phyloP scores from a whole-genome alignment of 208 protist genomes.

The Trypanosoma congolense region DNA sequence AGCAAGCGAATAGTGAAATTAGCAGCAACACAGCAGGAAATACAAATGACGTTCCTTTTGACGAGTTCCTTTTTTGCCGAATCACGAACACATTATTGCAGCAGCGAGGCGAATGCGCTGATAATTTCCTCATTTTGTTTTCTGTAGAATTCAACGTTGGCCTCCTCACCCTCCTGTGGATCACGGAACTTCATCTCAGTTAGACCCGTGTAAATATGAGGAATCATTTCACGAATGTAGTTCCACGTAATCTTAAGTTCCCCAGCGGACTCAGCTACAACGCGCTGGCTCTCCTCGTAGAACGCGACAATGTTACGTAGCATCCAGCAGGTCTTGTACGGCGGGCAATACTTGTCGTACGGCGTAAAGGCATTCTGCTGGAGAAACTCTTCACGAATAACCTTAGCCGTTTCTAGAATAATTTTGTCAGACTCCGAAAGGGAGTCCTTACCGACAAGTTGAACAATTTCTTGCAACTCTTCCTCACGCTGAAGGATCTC shows the following conservation, averaged over 20 bases:
- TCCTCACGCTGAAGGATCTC: constrained; percentile 99
- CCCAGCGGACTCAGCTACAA: constrained; percentile 75
- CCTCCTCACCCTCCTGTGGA: constrained; percentile 78
- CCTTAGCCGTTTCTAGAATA: constrained; percentile 98
- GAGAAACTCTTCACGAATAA: constrained; percentile 99
- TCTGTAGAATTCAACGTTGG: constrained; percentile 85
- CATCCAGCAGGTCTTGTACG: constrained; percentile 99
- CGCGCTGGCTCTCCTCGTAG: constrained; percentile 94
- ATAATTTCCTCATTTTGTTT: constrained; percentile 89
- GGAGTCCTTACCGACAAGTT: constrained; percentile 99
- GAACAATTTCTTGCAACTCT: constrained; percentile 99
- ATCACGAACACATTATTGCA: constrained; percentile 41
- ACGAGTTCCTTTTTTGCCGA: not conserved
- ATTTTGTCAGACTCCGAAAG: constrained; percentile 99
- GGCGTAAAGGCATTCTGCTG: constrained; percentile 99
- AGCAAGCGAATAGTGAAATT: too few species aligned
- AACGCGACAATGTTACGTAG: constrained; percentile 97
- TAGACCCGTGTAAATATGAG: constrained; percentile 75
- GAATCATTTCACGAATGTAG: constrained; percentile 91
- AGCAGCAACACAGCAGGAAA: too few species aligned
- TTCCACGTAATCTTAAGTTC: constrained; percentile 96
- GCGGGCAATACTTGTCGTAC: constrained; percentile 97
- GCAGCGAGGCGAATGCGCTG: constrained; percentile 70
- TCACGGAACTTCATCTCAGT: constrained; percentile 92
- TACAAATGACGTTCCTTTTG: not conserved